Conservation (phyloP, 192 early-diverging fungal species). For the Chytriomyces hyalinus region DNA sequence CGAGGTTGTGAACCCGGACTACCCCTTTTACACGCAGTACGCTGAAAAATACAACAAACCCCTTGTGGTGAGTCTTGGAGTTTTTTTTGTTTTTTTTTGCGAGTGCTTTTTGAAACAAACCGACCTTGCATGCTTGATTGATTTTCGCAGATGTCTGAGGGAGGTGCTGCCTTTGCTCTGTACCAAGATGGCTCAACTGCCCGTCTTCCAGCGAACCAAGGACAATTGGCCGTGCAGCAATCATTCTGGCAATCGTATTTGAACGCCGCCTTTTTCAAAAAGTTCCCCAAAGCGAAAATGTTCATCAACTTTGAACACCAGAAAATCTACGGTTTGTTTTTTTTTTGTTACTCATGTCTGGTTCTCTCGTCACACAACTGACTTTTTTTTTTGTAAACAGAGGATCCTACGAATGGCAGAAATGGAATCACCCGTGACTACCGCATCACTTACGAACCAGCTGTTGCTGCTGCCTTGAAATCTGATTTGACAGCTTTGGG, state of each 20-base stretch:
- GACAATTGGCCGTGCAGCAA: constrained; percentile 22
- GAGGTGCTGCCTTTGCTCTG: constrained; percentile 33
- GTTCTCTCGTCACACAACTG: not conserved
- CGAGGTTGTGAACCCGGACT: not conserved
- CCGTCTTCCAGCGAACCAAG: not conserved
- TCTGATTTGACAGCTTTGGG: not conserved
- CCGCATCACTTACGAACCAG: not conserved
- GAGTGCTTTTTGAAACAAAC: too few species aligned
- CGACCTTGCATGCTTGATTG: not conserved
- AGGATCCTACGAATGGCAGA: not conserved
- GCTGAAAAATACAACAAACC: constrained; percentile 8
- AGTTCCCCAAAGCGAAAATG: constrained; percentile 39
- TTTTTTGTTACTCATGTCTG: not conserved
- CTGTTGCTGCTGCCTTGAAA: not conserved
- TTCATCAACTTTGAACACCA: constrained; percentile 36
- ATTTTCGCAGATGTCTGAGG: constrained; percentile 31
- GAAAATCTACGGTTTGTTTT: constrained; percentile 14
- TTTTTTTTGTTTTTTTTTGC: not conserved
- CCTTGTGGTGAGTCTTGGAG: constrained; percentile 3
- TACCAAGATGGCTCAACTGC: not conserved
- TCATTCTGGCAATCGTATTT: constrained; percentile 35
- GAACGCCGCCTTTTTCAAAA: constrained; percentile 24
- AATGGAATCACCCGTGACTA: constrained; percentile 3
- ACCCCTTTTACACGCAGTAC: constrained; percentile 24
- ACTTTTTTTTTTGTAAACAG: not conserved